These are phyloP conservation scores for Geotrichum klebahnii DNA, from an alignment of 1,139 yeast species.

Conservation along the genomic window DNA sequence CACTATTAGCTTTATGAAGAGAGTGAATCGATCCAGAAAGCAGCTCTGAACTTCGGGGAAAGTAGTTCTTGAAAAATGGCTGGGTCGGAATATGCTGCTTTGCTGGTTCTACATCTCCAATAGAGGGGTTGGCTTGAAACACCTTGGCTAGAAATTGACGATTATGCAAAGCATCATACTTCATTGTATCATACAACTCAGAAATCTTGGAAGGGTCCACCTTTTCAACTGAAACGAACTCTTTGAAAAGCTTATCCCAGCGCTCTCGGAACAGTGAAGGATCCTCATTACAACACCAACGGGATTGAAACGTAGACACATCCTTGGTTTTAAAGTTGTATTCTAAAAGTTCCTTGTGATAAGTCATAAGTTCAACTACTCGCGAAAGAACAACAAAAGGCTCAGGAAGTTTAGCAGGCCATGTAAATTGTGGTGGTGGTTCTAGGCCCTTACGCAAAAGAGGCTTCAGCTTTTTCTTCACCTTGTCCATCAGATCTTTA, in stretches of 20 bases:
- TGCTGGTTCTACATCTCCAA: constrained; percentile 30
- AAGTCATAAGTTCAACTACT: constrained; percentile 92
- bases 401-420: constrained; percentile 99
- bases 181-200: constrained; percentile 95
- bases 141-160: constrained; percentile 80
- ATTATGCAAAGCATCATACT: constrained; percentile 93
- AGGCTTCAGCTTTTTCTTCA: constrained; percentile 91
- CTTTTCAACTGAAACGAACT: constrained; percentile 86
- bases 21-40: no score
- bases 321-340: constrained; percentile 68
- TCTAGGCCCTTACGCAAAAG: constrained; percentile 90
- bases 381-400: constrained; percentile 89
- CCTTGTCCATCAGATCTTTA: constrained; percentile 93
- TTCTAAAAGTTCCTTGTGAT: constrained; percentile 78
- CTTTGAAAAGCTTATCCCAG: constrained; percentile 93
- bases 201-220: constrained; percentile 96
- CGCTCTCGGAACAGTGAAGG: constrained; percentile 84
- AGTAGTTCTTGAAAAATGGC: constrained; percentile 9
- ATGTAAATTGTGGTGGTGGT: constrained; percentile 97
- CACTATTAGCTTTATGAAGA: neutral
- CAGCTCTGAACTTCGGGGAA: neutral
- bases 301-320: constrained; percentile 61
- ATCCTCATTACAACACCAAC: constrained; percentile 97
- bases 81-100: constrained; percentile 24
- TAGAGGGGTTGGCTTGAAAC: constrained; percentile 61